Evolutionary conservation across 768 basidiomycete genomes (phyloP).

Genomic region (Lactarius evosmus): DNA sequence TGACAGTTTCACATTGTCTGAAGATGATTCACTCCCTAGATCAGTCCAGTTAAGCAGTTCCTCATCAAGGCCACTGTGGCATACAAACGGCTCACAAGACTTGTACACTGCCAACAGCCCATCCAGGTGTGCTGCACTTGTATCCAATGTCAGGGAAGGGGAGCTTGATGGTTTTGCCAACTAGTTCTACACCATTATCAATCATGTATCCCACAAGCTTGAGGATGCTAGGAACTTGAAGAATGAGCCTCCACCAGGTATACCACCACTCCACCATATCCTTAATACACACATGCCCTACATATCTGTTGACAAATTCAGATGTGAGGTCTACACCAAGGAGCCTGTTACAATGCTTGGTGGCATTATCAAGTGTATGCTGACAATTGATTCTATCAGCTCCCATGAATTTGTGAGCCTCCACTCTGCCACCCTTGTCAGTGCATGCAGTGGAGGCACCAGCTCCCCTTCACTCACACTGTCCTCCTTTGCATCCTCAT

Average conservation of each 20-base stretch:
- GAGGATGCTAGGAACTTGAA: conserved; percentile 45
- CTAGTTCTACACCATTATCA: conserved; percentile 49
- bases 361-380: conserved; percentile 66
- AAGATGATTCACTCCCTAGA: too few species aligned
- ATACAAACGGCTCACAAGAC: conserved; percentile 3
- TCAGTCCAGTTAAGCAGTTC: conserved; percentile 10
- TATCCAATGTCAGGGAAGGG: too few species aligned
- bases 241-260: conserved; percentile 19
- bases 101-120: not conserved
- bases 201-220: conserved; percentile 51
- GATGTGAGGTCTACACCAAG: conserved; percentile 39
- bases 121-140: too few species aligned
- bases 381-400: conserved; percentile 75
- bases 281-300: conserved; percentile 29
- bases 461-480: not conserved
- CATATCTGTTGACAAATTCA: conserved; percentile 44
- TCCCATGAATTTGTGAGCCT: conserved; percentile 50
- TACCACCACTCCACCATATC: conserved; percentile 21
- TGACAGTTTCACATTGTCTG: conserved; percentile 7
- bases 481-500: conserved; percentile 16
- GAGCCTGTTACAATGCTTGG: conserved; percentile 60
- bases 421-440: conserved; percentile 17
- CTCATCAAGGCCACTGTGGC: conserved; percentile 4
- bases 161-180: too few species aligned
- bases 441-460: not conserved